Conservation (phyloP, 2,329 filamentous ascomycete genomes). For the Fusarium robinianum region DNA sequence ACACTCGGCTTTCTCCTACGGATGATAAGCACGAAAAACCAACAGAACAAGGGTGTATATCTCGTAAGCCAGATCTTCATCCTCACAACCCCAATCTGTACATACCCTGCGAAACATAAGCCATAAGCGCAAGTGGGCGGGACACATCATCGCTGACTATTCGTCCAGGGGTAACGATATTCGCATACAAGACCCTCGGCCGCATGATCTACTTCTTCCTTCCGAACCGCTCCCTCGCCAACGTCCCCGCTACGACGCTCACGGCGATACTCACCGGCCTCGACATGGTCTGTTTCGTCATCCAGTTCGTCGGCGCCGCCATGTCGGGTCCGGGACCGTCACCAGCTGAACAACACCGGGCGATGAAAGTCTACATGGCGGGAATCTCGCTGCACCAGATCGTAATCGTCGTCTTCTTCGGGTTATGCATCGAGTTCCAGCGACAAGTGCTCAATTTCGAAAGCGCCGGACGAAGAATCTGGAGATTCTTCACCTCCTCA, state of each 20-base stretch:
- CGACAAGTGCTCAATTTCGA: constrained; percentile 7
- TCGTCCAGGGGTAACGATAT: constrained; percentile 51
- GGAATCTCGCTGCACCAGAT: constrained; percentile 56
- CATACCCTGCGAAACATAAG: background rate
- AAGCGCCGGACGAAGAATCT: background rate
- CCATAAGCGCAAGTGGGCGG: no score
- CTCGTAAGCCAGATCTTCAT: constrained; percentile 34
- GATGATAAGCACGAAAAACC: constrained; percentile 27
- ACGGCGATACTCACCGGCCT: constrained; percentile 47
- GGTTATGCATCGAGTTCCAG: constrained; percentile 38
- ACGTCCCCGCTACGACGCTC: constrained; percentile 43
- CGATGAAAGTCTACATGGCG: constrained; percentile 55
- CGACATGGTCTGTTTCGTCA: constrained; percentile 44
- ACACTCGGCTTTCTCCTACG: constrained; percentile 29
- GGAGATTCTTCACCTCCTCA: background rate
- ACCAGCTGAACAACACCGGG: constrained; percentile 35
- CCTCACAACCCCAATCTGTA: constrained; percentile 30
- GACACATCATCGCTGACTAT: no score
- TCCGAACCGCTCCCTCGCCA: constrained; percentile 44
- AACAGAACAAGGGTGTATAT: constrained; percentile 22
- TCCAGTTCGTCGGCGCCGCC: constrained; percentile 44
- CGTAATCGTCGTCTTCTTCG: constrained; percentile 54
- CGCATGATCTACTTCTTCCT: constrained; percentile 51
- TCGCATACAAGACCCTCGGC: constrained; percentile 51
- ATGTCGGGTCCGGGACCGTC: constrained; percentile 35